These are phyloP conservation scores for Syzygium syzygioides DNA, from an alignment of 441 rosid species.

Conservation along the genomic window DNA sequence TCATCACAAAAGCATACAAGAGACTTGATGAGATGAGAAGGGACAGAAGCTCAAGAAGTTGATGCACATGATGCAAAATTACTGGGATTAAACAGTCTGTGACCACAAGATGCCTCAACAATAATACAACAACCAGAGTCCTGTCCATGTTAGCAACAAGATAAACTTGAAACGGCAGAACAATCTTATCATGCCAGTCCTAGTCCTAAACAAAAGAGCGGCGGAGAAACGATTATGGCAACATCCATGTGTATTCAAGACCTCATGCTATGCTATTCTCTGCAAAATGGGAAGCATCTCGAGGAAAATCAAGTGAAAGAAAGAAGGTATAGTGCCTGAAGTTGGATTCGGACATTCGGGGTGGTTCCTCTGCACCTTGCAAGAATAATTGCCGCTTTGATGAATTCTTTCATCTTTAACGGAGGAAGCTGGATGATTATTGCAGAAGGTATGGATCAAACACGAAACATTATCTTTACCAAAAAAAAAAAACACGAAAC, in stretches of 20 bases:
- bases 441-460: slow-evolving; percentile 15
- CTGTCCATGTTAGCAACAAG: not conserved
- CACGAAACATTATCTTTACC: not conserved
- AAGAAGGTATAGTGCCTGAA: slow-evolving; percentile 38
- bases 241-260: not conserved
- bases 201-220: not conserved
- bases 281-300: not conserved
- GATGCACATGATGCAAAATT: not conserved
- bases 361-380: slow-evolving; percentile 20
- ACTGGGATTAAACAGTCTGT: not conserved
- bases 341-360: slow-evolving; percentile 29
- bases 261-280: not conserved
- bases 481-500: slow-evolving; percentile 6
- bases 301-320: not conserved
- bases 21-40: slow-evolving; percentile 2
- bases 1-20: slow-evolving; percentile 2
- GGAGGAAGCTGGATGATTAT: slow-evolving; percentile 42
- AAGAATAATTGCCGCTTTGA: slow-evolving; percentile 22
- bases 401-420: slow-evolving; percentile 44
- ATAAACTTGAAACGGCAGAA: not conserved
- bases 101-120: not conserved
- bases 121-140: not conserved
- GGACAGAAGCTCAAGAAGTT: not conserved
- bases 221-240: not conserved
- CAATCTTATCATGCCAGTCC: not conserved